Percentiles rank a stretch among this genome's conserved stretches.
phyloP scores from a whole-genome alignment of 2,329 filamentous ascomycete species.

The Diplodia scrobiculata region DNA sequence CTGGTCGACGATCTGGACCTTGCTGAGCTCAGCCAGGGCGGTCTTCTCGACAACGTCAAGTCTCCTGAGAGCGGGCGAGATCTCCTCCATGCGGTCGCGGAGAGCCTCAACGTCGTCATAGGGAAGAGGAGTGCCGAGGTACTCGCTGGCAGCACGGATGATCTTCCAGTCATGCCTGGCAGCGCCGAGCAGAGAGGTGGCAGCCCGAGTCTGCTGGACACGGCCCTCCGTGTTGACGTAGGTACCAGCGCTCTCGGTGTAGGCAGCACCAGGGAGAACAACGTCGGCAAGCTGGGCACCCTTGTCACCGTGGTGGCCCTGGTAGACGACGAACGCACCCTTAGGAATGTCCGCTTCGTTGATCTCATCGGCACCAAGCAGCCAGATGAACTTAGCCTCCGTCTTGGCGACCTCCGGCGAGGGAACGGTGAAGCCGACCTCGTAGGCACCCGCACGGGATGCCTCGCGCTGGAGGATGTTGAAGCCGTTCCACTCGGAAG shows the following conservation, averaged over 20 bases:
- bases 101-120: constrained; percentile 91
- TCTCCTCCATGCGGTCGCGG: constrained; percentile 91
- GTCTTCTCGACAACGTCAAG: constrained; percentile 91
- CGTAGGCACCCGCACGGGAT: constrained; percentile 88
- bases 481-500: constrained; percentile 93
- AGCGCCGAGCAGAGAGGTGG: constrained; percentile 84
- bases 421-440: constrained; percentile 90
- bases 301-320: constrained; percentile 94
- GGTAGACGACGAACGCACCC: constrained; percentile 95
- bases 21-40: constrained; percentile 69
- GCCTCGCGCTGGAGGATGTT: constrained; percentile 94
- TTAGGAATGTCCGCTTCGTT: constrained; percentile 83
- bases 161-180: constrained; percentile 99
- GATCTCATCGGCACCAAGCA: constrained; percentile 93
- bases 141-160: constrained; percentile 87
- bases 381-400: constrained; percentile 92
- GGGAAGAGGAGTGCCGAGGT: constrained; percentile 80
- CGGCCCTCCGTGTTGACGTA: constrained; percentile 98
- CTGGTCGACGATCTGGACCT: constrained; percentile 92
- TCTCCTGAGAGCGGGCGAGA: constrained; percentile 82
- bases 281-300: constrained; percentile 93
- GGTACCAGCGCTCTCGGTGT: constrained; percentile 94
- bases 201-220: constrained; percentile 88
- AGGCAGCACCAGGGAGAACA: constrained; percentile 88
- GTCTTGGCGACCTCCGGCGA: constrained; percentile 79